Conservation (phyloP, 805 yeast genomes). For the Myxozyma geophila region DNA sequence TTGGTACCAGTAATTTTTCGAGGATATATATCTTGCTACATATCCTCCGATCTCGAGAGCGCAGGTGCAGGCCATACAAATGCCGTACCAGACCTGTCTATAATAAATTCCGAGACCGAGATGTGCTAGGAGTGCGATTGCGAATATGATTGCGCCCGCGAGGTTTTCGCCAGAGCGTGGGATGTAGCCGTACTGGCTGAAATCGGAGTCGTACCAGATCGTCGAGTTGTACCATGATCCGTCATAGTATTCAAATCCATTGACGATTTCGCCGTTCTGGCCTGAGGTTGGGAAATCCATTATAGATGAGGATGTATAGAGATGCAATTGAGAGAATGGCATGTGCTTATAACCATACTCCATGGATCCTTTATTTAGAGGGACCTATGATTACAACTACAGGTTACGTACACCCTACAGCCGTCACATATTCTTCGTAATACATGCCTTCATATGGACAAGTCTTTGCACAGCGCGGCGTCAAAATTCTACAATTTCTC, state of each 20-base stretch:
- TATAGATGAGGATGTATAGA: too few species aligned
- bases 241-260: background rate
- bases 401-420: too few species aligned
- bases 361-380: too few species aligned
- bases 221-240: conserved; percentile 3
- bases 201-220: conserved; percentile 2
- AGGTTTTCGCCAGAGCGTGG: conserved; percentile 65
- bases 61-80: conserved; percentile 59
- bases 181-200: conserved; percentile 30
- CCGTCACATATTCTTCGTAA: too few species aligned
- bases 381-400: too few species aligned
- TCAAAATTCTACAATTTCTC: too few species aligned
- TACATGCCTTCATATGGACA: too few species aligned
- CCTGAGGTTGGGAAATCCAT: background rate
- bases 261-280: background rate
- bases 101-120: conserved; percentile 51
- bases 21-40: conserved; percentile 59
- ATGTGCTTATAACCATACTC: too few species aligned
- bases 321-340: too few species aligned
- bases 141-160: conserved; percentile 61
- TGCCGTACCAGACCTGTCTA: conserved; percentile 68
- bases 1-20: conserved; percentile 37
- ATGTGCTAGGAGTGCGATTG: conserved; percentile 52
- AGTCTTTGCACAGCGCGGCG: too few species aligned
- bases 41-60: conserved; percentile 66